Percentiles rank a stretch among this genome's conserved stretches.
Conservation (phyloP, 805 yeast genomes). For the Millerozyma miso region DNA sequence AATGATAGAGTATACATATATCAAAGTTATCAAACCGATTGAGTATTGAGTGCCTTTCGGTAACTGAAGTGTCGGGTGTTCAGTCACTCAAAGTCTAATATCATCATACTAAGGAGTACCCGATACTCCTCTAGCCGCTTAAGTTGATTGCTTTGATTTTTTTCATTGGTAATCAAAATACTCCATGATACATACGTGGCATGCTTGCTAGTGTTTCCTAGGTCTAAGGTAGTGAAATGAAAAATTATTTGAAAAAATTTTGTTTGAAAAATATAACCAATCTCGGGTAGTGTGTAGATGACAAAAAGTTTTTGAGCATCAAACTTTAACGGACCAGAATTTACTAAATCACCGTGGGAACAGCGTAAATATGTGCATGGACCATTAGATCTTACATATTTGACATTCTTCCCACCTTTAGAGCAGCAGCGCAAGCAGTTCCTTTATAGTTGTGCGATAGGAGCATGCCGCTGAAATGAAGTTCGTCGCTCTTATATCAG, state of each 20-base stretch:
- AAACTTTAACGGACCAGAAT: neutral
- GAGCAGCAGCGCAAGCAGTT: too few species aligned
- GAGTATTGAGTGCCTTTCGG: constrained; percentile 16
- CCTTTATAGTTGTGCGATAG: too few species aligned
- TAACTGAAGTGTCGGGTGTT: constrained; percentile 87
- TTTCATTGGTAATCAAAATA: neutral
- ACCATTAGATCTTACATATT: too few species aligned
- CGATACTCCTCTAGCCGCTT: constrained; percentile 49
- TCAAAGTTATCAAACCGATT: neutral
- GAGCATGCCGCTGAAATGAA: constrained; percentile 77
- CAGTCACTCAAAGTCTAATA: constrained; percentile 46
- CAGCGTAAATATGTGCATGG: neutral
- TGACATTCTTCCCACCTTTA: too few species aligned
- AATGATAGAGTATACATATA: neutral
- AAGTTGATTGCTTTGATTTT: neutral
- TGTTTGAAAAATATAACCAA: neutral
- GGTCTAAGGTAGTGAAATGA: constrained; percentile 6
- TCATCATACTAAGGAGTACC: constrained; percentile 50
- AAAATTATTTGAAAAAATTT: constrained; percentile 5
- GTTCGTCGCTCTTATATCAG: constrained; percentile 86
- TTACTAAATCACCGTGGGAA: neutral
- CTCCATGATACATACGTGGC: constrained; percentile 53
- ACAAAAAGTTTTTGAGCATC: constrained; percentile 1
- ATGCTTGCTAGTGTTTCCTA: constrained; percentile 36
- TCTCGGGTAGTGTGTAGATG: neutral